Evolutionary conservation across 257 asterid species (phyloP).

Genomic region (Scutellaria barbata): DNA sequence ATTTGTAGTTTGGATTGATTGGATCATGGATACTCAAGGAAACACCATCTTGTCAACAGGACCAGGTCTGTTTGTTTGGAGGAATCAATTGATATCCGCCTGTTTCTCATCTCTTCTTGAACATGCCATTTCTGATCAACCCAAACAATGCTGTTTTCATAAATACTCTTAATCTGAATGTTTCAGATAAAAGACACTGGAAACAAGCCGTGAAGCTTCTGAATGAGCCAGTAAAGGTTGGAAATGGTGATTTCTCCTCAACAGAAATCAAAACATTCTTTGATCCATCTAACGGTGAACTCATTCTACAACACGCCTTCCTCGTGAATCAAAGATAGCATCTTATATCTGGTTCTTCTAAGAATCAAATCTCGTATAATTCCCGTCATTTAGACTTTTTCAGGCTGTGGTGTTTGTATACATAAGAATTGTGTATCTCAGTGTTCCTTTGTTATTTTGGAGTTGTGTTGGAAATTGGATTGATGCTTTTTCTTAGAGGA

Average conservation of each 20-base stretch:
- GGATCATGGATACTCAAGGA: slow-evolving; percentile 65
- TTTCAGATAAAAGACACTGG: slow-evolving; percentile 76
- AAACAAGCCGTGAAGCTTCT: slow-evolving; percentile 91
- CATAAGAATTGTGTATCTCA: too few species aligned
- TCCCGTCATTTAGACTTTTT: too few species aligned
- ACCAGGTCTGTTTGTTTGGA: slow-evolving; percentile 60
- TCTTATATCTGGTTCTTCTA: not conserved
- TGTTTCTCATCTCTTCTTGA: not conserved
- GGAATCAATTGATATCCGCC: not conserved
- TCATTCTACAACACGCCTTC: slow-evolving; percentile 51
- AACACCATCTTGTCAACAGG: slow-evolving; percentile 63
- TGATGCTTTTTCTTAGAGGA: too few species aligned
- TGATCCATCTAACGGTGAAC: slow-evolving; percentile 70
- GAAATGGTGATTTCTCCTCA: slow-evolving; percentile 36
- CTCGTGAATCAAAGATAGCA: slow-evolving; percentile 32
- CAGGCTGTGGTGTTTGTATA: too few species aligned
- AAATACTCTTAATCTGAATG: not conserved
- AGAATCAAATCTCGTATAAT: not conserved
- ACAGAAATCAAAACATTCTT: slow-evolving; percentile 60
- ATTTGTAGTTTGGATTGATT: slow-evolving; percentile 89
- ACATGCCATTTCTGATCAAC: not conserved
- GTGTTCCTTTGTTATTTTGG: too few species aligned
- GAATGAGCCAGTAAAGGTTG: slow-evolving; percentile 55
- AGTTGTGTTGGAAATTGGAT: too few species aligned
- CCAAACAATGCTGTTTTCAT: not conserved